These are phyloP conservation scores for Hypoxylon crocopeplum DNA, from an alignment of 495 filamentous ascomycete genomes.

Conservation along the genomic window DNA sequence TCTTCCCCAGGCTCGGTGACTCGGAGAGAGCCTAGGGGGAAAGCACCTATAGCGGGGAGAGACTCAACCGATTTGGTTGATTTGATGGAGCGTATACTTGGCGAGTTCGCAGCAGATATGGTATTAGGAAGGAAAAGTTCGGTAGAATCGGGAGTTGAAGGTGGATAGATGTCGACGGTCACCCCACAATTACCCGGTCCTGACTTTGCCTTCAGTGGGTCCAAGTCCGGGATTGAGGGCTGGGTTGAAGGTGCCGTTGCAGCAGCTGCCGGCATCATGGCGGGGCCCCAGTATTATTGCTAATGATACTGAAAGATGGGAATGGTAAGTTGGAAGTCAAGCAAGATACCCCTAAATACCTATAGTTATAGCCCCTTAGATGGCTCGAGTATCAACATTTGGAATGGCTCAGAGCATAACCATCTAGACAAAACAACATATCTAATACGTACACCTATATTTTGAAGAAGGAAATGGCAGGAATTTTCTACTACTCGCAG, in stretches of 20 bases:
- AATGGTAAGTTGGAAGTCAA: background rate
- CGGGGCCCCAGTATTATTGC: background rate
- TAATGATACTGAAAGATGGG: background rate
- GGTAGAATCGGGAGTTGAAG: constrained; percentile 19
- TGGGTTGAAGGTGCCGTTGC: constrained; percentile 2
- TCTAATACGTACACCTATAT: background rate
- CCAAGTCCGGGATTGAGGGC: constrained; percentile 11
- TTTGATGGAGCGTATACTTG: background rate
- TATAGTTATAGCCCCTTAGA: too few relatives aligned
- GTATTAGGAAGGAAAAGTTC: background rate
- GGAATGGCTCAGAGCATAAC: too few relatives aligned
- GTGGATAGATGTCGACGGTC: constrained; percentile 25
- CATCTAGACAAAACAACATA: background rate
- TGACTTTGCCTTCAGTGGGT: constrained; percentile 12
- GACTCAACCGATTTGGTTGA: constrained; percentile 39
- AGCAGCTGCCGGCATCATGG: constrained; percentile 1
- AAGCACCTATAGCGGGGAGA: constrained; percentile 42
- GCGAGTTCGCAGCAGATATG: constrained; percentile 1
- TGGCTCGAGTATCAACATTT: too few relatives aligned
- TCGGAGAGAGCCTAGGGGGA: constrained; percentile 45
- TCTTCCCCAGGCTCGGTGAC: constrained; percentile 35
- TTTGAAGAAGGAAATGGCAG: constrained; percentile 2
- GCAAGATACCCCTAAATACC: too few relatives aligned
- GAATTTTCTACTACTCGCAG: constrained; percentile 8
- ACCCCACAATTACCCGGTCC: constrained; percentile 32